phyloP scores from a whole-genome alignment of 1,139 yeast genomes.

The Debaryomyces subglobosus region DNA sequence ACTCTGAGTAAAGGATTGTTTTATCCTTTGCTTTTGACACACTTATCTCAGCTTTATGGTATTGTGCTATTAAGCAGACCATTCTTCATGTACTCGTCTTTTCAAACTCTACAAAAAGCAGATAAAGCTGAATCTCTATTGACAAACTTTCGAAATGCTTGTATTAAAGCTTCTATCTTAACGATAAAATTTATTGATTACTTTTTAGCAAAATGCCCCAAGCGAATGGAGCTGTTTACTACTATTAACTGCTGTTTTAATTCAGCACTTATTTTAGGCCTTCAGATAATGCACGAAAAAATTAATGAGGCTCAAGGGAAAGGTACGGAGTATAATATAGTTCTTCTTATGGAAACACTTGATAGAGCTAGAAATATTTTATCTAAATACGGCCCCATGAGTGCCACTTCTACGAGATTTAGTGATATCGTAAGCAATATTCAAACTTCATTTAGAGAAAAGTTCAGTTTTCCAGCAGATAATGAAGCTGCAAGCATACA shows the following conservation, averaged over 20 bases:
- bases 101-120: not conserved
- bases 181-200: constrained; percentile 19
- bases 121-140: not conserved
- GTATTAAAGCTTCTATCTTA: constrained; percentile 19
- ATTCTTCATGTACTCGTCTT: constrained; percentile 36
- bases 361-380: constrained; percentile 15
- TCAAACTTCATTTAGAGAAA: constrained; percentile 12
- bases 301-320: constrained; percentile 10
- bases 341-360: constrained; percentile 14
- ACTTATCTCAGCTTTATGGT: constrained; percentile 43
- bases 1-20: constrained; percentile 17
- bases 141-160: constrained; percentile 18
- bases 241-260: constrained; percentile 16
- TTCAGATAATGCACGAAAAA: constrained; percentile 16
- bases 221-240: constrained; percentile 18
- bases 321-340: constrained; percentile 9
- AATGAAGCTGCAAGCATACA: not conserved
- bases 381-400: constrained; percentile 14
- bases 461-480: not conserved
- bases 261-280: constrained; percentile 13
- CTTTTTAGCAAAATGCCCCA: constrained; percentile 15
- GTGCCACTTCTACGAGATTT: constrained; percentile 15
- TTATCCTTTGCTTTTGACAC: constrained; percentile 32
- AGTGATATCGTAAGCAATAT: constrained; percentile 14
- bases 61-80: constrained; percentile 49